Conservation (phyloP, 2,329 filamentous ascomycete species). For the Penicillium corylophilum region DNA sequence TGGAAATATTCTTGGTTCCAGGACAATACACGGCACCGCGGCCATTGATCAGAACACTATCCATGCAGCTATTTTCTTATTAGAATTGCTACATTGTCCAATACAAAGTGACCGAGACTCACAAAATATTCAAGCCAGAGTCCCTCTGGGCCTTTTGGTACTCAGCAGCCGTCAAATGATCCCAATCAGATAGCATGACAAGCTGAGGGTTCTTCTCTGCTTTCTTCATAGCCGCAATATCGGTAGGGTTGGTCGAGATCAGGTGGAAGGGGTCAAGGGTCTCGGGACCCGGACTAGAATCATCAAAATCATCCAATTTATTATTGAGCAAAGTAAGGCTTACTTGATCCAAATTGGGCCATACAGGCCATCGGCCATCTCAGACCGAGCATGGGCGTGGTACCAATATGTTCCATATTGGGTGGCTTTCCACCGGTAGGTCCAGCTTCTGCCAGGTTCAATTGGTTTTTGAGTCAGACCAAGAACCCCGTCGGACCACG, state of each 20-base stretch:
- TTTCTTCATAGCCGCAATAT: slow-evolving; percentile 47
- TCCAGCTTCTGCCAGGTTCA: slow-evolving; percentile 49
- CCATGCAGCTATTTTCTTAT: slow-evolving; percentile 53
- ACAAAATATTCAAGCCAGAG: slow-evolving; percentile 19
- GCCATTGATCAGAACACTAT: slow-evolving; percentile 61
- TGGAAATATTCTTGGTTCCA: slow-evolving; percentile 44
- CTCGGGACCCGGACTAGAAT: slow-evolving; percentile 32
- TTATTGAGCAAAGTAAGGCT: not conserved
- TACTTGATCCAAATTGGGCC: slow-evolving; percentile 46
- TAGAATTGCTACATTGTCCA: not conserved
- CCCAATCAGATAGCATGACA: slow-evolving; percentile 57
- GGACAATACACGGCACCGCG: slow-evolving; percentile 58
- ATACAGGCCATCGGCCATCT: slow-evolving; percentile 60
- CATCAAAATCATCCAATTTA: slow-evolving; percentile 22
- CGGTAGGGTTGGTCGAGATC: slow-evolving; percentile 44
- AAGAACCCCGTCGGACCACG: slow-evolving; percentile 61
- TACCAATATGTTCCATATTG: slow-evolving; percentile 24
- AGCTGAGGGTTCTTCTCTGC: slow-evolving; percentile 51
- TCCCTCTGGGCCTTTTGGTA: slow-evolving; percentile 34
- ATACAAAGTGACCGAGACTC: not conserved
- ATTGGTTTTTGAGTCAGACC: slow-evolving; percentile 57
- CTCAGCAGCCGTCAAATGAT: slow-evolving; percentile 53
- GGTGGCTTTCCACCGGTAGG: slow-evolving; percentile 47
- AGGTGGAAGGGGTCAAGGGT: slow-evolving; percentile 50
- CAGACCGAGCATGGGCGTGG: slow-evolving; percentile 56